Percentiles rank a stretch among this genome's conserved stretches.
phyloP scores from a whole-genome alignment of 441 rosid genomes.

The Syzygium syzygioides region DNA sequence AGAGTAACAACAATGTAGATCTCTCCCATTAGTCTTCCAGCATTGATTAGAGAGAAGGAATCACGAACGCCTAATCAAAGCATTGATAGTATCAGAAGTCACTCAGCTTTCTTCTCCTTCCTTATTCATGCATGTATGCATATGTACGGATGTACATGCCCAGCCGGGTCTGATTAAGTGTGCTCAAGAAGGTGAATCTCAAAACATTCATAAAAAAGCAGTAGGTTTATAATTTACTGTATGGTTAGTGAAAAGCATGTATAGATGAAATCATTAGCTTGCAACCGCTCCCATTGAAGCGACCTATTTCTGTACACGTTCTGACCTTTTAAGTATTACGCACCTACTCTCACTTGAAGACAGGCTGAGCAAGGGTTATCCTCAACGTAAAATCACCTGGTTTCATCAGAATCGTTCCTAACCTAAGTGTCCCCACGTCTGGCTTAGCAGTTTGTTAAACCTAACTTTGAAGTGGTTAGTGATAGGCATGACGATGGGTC shows the following conservation, averaged over 20 bases:
- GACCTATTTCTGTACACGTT: not conserved
- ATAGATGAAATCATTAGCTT: not conserved
- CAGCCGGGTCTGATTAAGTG: not conserved
- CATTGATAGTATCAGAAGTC: constrained; percentile 4
- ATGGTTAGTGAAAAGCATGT: not conserved
- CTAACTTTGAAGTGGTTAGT: not conserved
- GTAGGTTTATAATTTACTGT: not conserved
- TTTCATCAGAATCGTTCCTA: not conserved
- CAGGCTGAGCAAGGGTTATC: not conserved
- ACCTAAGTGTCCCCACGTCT: not conserved
- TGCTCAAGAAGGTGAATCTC: not conserved
- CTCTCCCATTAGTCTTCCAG: not conserved
- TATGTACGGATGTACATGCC: not conserved
- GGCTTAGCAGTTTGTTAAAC: not conserved
- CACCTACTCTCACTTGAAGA: not conserved
- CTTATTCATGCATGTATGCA: not conserved
- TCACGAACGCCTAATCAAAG: constrained; percentile 2
- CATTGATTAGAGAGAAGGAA: constrained; percentile 6
- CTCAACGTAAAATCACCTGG: not conserved
- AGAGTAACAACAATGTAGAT: constrained; percentile 18
- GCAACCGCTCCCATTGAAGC: not conserved
- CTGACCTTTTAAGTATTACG: not conserved
- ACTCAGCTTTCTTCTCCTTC: not conserved
- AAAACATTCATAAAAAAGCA: not conserved
- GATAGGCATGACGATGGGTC: not conserved